phyloP scores from a whole-genome alignment of 306 rosid genomes.

The Prunus kanzakura region DNA sequence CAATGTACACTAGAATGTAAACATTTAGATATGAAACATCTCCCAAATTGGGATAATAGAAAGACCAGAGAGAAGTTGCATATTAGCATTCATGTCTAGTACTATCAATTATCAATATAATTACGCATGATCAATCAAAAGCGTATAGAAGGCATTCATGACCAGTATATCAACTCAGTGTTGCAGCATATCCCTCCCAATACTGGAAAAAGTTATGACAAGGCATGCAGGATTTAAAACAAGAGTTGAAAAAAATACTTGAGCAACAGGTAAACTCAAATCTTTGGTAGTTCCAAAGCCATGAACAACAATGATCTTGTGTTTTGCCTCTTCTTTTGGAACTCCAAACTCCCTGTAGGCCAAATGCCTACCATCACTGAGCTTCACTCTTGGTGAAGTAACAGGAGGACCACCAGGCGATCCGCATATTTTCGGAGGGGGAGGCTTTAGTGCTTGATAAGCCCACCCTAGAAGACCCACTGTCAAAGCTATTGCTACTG shows the following conservation, averaged over 20 bases:
- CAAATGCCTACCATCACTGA: constrained; percentile 71
- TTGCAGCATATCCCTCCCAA: neutral
- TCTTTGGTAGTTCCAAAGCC: constrained; percentile 65
- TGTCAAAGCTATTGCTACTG: constrained; percentile 42
- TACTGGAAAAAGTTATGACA: neutral
- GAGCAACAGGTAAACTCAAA: constrained; percentile 36
- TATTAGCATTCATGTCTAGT: neutral
- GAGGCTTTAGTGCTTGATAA: constrained; percentile 56
- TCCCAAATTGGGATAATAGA: neutral
- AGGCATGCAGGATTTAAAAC: neutral
- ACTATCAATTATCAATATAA: neutral
- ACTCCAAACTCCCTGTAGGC: constrained; percentile 73
- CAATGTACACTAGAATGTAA: neutral
- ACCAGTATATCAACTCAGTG: neutral
- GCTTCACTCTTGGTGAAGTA: constrained; percentile 64
- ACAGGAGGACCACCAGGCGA: constrained; percentile 56
- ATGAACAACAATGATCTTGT: constrained; percentile 66
- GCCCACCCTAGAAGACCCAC: constrained; percentile 55
- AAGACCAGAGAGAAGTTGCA: neutral
- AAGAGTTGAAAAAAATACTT: constrained; percentile 38
- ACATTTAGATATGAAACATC: neutral
- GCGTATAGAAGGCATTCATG: no score
- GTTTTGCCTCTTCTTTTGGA: constrained; percentile 56
- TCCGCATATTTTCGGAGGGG: constrained; percentile 64
- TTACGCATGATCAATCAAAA: neutral